These are phyloP conservation scores for Ogataea methanolica DNA, from an alignment of 805 yeast genomes.

Conservation along the genomic window DNA sequence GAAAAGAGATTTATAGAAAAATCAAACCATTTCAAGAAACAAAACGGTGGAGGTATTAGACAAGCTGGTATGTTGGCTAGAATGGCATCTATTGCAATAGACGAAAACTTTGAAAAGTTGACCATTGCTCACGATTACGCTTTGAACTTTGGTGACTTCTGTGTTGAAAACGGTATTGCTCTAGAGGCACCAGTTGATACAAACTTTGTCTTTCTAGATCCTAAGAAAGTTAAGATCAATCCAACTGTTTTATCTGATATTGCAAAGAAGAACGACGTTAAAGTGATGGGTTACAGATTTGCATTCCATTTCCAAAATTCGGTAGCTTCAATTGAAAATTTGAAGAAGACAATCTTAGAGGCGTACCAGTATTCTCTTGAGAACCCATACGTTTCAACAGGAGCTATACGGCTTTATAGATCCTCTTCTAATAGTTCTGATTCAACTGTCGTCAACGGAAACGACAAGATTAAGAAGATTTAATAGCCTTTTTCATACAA, in stretches of 20 bases:
- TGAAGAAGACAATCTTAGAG: conserved; percentile 53
- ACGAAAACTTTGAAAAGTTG: conserved; percentile 60
- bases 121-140: conserved; percentile 44
- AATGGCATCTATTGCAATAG: conserved; percentile 73
- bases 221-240: conserved; percentile 47
- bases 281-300: conserved; percentile 66
- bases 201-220: conserved; percentile 73
- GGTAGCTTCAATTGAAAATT: conserved; percentile 46
- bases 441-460: conserved; percentile 12
- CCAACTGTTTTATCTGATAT: conserved; percentile 44
- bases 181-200: conserved; percentile 73
- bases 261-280: conserved; percentile 56
- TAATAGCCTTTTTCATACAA: not conserved
- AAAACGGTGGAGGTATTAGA: conserved; percentile 87
- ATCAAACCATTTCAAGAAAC: conserved; percentile 81
- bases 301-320: conserved; percentile 74
- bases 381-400: conserved; percentile 46
- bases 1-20: conserved; percentile 50
- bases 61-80: conserved; percentile 76
- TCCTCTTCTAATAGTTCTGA: conserved; percentile 10
- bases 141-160: conserved; percentile 43
- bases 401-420: conserved; percentile 34
- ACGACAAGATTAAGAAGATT: conserved; percentile 4
- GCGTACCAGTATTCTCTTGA: conserved; percentile 47
- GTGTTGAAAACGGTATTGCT: conserved; percentile 47